These are phyloP conservation scores for Mitragyna speciosa DNA, from an alignment of 257 asterid genomes.

Conservation along the genomic window DNA sequence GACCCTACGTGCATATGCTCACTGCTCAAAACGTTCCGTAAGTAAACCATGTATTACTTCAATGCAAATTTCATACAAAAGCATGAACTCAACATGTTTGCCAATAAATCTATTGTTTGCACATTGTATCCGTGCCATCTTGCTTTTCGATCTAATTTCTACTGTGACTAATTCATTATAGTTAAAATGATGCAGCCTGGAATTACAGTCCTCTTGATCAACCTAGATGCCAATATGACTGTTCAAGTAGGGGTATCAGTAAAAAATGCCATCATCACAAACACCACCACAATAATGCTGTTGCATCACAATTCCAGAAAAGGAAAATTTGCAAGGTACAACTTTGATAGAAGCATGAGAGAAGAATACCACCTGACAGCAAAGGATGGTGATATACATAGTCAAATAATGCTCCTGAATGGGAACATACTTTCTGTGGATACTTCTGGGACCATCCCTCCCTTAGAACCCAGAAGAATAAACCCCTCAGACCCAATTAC, in stretches of 20 bases:
- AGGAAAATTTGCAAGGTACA: constrained; percentile 13
- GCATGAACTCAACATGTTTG: not conserved
- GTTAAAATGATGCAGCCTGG: constrained; percentile 46
- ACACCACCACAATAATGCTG: constrained; percentile 17
- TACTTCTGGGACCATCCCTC: constrained; percentile 59
- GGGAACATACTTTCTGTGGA: constrained; percentile 51
- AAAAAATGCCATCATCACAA: constrained; percentile 28
- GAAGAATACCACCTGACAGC: constrained; percentile 76
- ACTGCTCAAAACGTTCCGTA: constrained; percentile 73
- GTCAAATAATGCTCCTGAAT: constrained; percentile 74
- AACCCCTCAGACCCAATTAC: constrained; percentile 42
- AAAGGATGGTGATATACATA: constrained; percentile 63
- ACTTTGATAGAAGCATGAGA: constrained; percentile 6
- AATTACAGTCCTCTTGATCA: constrained; percentile 69
- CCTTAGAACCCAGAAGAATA: constrained; percentile 46
- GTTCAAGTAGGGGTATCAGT: constrained; percentile 50
- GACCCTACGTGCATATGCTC: constrained; percentile 68
- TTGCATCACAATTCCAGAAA: constrained; percentile 10
- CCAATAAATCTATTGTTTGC: not conserved
- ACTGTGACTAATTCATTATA: not conserved
- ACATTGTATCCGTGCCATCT: not conserved
- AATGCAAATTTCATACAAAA: not conserved
- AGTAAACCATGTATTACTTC: constrained; percentile 28
- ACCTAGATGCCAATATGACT: constrained; percentile 54
- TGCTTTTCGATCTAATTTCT: not conserved